These are phyloP conservation scores for Boehmeria nivea DNA, from an alignment of 306 rosid species.

Conservation along the genomic window DNA sequence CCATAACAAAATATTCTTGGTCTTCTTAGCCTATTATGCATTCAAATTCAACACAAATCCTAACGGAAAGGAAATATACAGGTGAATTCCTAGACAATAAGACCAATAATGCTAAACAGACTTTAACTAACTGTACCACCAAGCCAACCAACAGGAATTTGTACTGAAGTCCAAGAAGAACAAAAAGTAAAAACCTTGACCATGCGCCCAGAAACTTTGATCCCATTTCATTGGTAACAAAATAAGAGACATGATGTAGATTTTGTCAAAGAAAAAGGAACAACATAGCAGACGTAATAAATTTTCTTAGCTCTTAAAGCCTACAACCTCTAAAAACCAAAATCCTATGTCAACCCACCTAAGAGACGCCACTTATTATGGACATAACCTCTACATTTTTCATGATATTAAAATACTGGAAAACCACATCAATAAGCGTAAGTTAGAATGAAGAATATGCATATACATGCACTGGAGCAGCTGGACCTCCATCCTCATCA, in stretches of 20 bases:
- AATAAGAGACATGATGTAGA: no score
- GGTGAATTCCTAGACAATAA: no score
- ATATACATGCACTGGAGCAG: constrained; percentile 71
- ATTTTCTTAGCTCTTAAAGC: not conserved
- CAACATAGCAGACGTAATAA: no score
- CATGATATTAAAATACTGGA: constrained; percentile 14
- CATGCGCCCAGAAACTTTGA: not conserved
- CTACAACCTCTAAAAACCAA: not conserved
- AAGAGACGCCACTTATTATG: not conserved
- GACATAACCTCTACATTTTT: not conserved
- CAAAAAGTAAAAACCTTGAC: not conserved
- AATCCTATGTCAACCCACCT: no score
- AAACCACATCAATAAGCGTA: constrained; percentile 12
- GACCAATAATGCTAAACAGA: no score
- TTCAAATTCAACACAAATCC: no score
- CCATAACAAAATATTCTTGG: no score
- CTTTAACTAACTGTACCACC: no score
- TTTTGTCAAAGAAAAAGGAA: not conserved
- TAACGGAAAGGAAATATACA: no score
- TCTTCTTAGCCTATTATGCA: no score
- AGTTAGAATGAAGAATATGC: constrained; percentile 31
- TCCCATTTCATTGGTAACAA: not conserved
- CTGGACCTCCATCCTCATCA: constrained; percentile 71
- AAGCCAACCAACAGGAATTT: no score
- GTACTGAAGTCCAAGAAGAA: not conserved